Conservation (phyloP, 1,139 yeast species). For the Saccharomyces pastorianus region DNA sequence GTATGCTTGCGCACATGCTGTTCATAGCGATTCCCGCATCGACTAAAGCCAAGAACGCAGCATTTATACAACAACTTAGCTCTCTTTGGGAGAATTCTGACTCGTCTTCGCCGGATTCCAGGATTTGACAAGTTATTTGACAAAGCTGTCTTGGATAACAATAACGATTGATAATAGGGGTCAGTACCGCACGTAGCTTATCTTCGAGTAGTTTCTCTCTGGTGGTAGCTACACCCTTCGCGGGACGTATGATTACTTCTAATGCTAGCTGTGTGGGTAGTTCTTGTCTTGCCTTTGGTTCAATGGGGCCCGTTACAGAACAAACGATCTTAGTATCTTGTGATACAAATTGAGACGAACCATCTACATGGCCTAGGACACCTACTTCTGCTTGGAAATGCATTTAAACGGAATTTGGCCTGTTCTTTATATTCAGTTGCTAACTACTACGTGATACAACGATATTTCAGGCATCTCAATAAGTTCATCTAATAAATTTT, state of each 20-base stretch:
- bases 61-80: slow-evolving; percentile 63
- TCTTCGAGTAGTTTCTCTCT: slow-evolving; percentile 74
- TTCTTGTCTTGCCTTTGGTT: slow-evolving; percentile 77
- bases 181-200: slow-evolving; percentile 53
- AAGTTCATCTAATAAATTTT: neutral
- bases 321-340: slow-evolving; percentile 54
- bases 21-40: slow-evolving; percentile 72
- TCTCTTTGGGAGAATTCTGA: slow-evolving; percentile 40
- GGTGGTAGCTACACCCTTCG: slow-evolving; percentile 63
- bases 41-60: slow-evolving; percentile 61
- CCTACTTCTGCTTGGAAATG: slow-evolving; percentile 19
- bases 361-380: slow-evolving; percentile 57
- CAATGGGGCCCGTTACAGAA: slow-evolving; percentile 87
- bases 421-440: neutral
- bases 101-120: slow-evolving; percentile 49
- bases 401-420: slow-evolving; percentile 2
- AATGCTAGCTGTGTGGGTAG: slow-evolving; percentile 69
- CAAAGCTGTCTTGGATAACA: slow-evolving; percentile 77
- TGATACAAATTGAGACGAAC: slow-evolving; percentile 56
- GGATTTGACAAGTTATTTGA: slow-evolving; percentile 77
- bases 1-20: slow-evolving; percentile 51
- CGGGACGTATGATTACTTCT: slow-evolving; percentile 76
- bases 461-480: neutral
- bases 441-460: neutral
- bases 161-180: slow-evolving; percentile 54